Percentiles rank a stretch among this genome's conserved stretches.
These are phyloP conservation scores for Xylariaceae sp. DNA, from an alignment of 2,329 filamentous ascomycete species.

Conservation along the genomic window DNA sequence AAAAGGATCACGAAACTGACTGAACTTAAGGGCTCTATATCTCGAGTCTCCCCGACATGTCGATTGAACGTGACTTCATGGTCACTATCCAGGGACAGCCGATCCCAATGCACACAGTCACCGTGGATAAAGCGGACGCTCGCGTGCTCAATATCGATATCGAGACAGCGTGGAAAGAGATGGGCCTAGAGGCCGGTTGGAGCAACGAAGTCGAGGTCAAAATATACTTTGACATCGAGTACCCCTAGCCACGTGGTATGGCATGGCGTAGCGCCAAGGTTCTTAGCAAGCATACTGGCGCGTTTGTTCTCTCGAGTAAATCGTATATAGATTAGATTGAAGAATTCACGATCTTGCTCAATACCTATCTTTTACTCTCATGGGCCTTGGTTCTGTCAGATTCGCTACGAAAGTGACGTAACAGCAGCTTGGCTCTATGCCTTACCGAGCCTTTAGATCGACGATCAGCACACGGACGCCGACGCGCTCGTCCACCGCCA, in stretches of 20 bases:
- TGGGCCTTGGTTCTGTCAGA: neutral
- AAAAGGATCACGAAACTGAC: constrained; percentile 13
- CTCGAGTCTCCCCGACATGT: constrained; percentile 64
- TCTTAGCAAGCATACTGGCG: neutral
- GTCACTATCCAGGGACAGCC: constrained; percentile 72
- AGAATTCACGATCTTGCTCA: neutral
- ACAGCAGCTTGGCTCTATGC: constrained; percentile 1
- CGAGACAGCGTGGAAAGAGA: constrained; percentile 74
- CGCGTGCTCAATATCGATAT: constrained; percentile 78
- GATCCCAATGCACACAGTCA: constrained; percentile 69
- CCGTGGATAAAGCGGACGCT: constrained; percentile 52
- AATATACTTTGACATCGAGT: constrained; percentile 54
- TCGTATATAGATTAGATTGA: neutral
- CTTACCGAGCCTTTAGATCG: constrained; percentile 43
- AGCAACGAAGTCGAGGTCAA: constrained; percentile 78
- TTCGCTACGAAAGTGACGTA: neutral
- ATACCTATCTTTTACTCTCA: neutral
- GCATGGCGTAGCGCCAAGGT: neutral
- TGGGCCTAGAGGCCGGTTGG: constrained; percentile 72
- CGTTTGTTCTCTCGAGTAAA: neutral
- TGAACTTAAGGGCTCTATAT: constrained; percentile 70
- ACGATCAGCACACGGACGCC: constrained; percentile 49
- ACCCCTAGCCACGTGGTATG: constrained; percentile 20
- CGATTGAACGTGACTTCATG: constrained; percentile 68
- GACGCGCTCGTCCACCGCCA: constrained; percentile 40